Conservation (phyloP, 306 rosid species). For the Adenanthera pavonina region DNA sequence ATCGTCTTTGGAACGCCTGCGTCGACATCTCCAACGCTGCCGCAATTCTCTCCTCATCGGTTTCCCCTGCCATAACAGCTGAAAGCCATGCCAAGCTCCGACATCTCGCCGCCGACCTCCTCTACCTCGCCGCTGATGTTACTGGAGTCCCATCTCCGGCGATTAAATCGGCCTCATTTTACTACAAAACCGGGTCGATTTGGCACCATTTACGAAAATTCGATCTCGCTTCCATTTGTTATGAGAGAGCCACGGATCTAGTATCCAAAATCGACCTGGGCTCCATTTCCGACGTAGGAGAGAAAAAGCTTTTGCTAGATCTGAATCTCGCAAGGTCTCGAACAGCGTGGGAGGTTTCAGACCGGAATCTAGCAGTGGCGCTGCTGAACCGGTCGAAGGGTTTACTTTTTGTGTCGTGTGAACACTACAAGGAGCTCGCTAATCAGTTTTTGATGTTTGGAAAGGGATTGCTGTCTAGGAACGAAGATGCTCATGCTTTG, state of each 20-base stretch:
- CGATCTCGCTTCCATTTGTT: constrained; percentile 87
- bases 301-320: constrained; percentile 68
- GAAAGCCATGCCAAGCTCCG: constrained; percentile 78
- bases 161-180: constrained; percentile 73
- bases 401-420: constrained; percentile 64
- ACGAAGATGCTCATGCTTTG: constrained; percentile 43
- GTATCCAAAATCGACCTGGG: constrained; percentile 54
- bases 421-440: constrained; percentile 62
- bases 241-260: constrained; percentile 80
- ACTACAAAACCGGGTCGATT: constrained; percentile 74
- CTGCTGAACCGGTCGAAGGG: constrained; percentile 77
- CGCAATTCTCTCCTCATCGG: constrained; percentile 53
- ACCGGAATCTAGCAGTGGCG: constrained; percentile 66
- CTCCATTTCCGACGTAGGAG: constrained; percentile 50
- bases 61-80: constrained; percentile 22
- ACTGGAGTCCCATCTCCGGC: constrained; percentile 72
- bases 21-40: constrained; percentile 86
- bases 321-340: constrained; percentile 75
- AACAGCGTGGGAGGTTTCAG: constrained; percentile 87
- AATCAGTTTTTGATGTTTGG: constrained; percentile 72
- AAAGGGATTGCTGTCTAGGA: constrained; percentile 55
- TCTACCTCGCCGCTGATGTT: constrained; percentile 54
- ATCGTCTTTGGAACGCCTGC: constrained; percentile 94
- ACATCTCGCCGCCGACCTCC: constrained; percentile 75
- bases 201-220: constrained; percentile 74